phyloP scores from a whole-genome alignment of 495 filamentous ascomycete genomes.

The Daldinia concentrica region DNA sequence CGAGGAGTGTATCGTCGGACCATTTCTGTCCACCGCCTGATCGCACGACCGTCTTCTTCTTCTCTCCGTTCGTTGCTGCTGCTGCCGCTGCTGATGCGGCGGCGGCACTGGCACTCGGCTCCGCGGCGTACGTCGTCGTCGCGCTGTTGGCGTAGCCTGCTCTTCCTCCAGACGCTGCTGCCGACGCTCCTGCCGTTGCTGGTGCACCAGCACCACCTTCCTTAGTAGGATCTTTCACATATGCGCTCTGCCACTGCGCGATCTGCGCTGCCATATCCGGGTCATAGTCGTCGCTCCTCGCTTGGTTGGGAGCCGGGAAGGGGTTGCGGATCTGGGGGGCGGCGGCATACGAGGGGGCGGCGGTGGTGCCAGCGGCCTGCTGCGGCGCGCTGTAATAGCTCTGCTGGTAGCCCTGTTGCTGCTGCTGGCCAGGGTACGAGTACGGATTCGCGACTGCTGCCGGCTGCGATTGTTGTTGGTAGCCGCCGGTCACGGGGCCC shows the following conservation, averaged over 20 bases:
- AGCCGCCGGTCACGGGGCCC: conserved; percentile 46
- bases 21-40: conserved; percentile 90
- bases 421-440: conserved; percentile 54
- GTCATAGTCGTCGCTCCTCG: conserved; percentile 63
- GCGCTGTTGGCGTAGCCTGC: conserved; percentile 28
- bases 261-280: conserved; percentile 92
- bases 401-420: conserved; percentile 57
- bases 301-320: conserved; percentile 72
- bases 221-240: conserved; percentile 65
- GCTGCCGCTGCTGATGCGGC: conserved; percentile 56
- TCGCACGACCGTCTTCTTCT: conserved; percentile 80
- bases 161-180: conserved; percentile 37
- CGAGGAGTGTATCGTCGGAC: conserved; percentile 84
- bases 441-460: conserved; percentile 42
- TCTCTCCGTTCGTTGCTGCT: conserved; percentile 53
- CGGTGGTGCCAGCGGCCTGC: conserved; percentile 42
- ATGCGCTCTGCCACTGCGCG: conserved; percentile 96
- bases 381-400: conserved; percentile 59
- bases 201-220: conserved; percentile 28
- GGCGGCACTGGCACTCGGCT: conserved; percentile 42
- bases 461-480: conserved; percentile 48
- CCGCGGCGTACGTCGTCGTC: conserved; percentile 34
- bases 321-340: conserved; percentile 87
- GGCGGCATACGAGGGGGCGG: conserved; percentile 52
- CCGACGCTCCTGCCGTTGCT: conserved; percentile 29